Percentiles rank a stretch among this genome's conserved stretches.
Evolutionary conservation across 169 alveolate genomes (phyloP).

Genomic region (Plasmodium reichenowi): DNA sequence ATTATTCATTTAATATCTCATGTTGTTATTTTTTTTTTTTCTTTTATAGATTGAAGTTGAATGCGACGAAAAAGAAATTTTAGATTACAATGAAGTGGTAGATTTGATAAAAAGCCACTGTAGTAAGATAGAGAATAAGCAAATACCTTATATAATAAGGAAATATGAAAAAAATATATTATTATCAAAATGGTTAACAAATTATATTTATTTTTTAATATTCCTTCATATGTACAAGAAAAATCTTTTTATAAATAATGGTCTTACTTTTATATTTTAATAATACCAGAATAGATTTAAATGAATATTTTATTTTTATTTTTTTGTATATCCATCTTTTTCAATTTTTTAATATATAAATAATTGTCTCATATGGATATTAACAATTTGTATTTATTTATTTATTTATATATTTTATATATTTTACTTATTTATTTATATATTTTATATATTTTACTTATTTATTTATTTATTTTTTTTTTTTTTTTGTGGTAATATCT

Average conservation of each 20-base stretch:
- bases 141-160: constrained; percentile 67
- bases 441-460: background rate
- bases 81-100: constrained; percentile 57
- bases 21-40: constrained; percentile 7
- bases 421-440: background rate
- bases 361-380: background rate
- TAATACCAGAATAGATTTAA: background rate
- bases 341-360: background rate
- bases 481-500: background rate
- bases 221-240: constrained; percentile 58
- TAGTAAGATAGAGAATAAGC: constrained; percentile 36
- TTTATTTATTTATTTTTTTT: background rate
- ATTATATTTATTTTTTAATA: constrained; percentile 43
- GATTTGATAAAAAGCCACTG: constrained; percentile 51
- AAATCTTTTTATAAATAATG: constrained; percentile 64
- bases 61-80: constrained; percentile 60
- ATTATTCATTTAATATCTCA: background rate
- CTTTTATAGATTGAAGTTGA: constrained; percentile 53
- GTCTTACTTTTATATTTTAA: constrained; percentile 57
- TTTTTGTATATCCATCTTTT: background rate
- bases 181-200: constrained; percentile 69
- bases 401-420: background rate
- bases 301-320: background rate
- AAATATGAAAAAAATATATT: constrained; percentile 69
- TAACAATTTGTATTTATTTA: background rate